Conservation (phyloP, 1,284 basidiomycete species). For the Trametes polyzona region DNA sequence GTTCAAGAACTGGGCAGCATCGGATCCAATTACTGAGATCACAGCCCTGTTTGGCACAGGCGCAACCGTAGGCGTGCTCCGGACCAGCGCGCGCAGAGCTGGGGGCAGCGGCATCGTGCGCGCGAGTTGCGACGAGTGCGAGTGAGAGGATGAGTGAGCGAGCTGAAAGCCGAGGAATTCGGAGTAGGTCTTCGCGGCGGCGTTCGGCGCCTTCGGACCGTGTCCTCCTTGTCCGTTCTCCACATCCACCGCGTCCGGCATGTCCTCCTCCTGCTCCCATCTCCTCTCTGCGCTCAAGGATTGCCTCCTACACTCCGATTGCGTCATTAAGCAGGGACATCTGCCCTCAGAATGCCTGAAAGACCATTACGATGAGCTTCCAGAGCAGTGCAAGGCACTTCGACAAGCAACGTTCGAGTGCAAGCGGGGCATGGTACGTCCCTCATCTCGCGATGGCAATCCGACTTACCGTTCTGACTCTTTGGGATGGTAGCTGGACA, state of each 20-base stretch:
- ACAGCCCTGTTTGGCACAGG: conserved; percentile 67
- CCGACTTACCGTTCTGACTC: not conserved
- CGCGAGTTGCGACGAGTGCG: not conserved
- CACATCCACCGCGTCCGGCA: conserved; percentile 34
- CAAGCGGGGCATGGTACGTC: conserved; percentile 83
- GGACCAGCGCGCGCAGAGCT: conserved; percentile 48
- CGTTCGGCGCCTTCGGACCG: conserved; percentile 19
- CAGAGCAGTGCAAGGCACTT: conserved; percentile 74
- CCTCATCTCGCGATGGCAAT: not conserved
- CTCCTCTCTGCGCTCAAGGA: conserved; percentile 76
- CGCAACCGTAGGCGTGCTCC: conserved; percentile 60
- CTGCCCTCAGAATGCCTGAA: conserved; percentile 81
- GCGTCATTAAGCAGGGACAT: conserved; percentile 73
- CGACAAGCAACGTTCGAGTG: conserved; percentile 84
- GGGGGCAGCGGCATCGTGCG: conserved; percentile 40
- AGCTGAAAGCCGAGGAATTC: not conserved
- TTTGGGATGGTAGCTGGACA: conserved; percentile 67
- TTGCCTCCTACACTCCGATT: conserved; percentile 81
- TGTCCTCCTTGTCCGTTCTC: conserved; percentile 14
- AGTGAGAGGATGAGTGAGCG: not conserved
- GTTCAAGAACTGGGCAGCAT: conserved; percentile 87
- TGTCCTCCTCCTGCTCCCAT: conserved; percentile 81
- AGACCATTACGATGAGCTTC: conserved; percentile 72
- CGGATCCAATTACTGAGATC: conserved; percentile 80
- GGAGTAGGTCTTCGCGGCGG: conserved; percentile 7